Conservation (phyloP, 225 moss, liverwort and hornwort species). For the Bryum argenteum region DNA sequence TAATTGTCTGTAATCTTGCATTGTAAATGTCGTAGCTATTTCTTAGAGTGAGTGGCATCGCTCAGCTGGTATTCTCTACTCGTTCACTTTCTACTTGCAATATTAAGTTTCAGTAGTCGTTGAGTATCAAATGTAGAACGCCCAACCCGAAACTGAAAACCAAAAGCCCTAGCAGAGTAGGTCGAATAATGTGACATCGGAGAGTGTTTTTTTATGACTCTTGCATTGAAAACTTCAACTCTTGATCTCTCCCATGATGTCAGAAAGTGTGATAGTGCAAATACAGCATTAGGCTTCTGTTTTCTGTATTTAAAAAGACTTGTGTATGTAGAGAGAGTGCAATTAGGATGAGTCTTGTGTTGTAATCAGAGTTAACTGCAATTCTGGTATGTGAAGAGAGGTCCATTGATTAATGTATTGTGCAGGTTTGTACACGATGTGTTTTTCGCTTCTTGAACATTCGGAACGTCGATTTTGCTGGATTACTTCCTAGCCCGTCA, state of each 20-base stretch:
- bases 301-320: too few relatives aligned
- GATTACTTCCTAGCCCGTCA: conserved; percentile 57
- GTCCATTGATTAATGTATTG: conserved; percentile 4
- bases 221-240: too few relatives aligned
- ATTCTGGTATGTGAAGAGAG: conserved; percentile 3
- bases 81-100: background rate
- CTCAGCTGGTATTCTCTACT: background rate
- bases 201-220: too few relatives aligned
- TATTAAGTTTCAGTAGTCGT: conserved; percentile 1
- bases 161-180: background rate
- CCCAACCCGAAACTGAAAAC: background rate
- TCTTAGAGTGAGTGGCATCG: too few relatives aligned
- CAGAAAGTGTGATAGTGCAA: too few relatives aligned
- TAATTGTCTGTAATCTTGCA: too few relatives aligned
- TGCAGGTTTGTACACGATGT: conserved; percentile 92
- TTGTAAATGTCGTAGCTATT: too few relatives aligned
- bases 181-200: too few relatives aligned
- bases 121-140: background rate
- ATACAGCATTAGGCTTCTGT: too few relatives aligned
- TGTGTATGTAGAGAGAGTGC: too few relatives aligned
- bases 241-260: too few relatives aligned
- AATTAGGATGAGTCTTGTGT: background rate
- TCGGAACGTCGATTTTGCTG: conserved; percentile 68
- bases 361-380: background rate
- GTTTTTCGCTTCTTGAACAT: conserved; percentile 81